Base-by-base conservation (phyloP, 2,329 filamentous ascomycete genomes). In the Aspergillus fumigatiaffinis region DNA sequence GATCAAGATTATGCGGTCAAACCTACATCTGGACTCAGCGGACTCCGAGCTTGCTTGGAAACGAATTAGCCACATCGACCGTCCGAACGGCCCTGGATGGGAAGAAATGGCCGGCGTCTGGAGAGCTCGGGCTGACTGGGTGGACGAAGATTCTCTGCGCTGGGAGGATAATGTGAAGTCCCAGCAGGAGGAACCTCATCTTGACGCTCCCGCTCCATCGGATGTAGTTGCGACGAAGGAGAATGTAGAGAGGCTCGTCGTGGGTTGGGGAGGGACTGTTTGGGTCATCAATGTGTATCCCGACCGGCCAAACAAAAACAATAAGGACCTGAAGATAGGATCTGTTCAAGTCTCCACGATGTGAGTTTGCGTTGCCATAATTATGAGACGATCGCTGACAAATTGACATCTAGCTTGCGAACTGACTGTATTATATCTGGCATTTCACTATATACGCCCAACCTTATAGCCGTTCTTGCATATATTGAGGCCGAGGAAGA, bases 381-480 rank as follows among this genome's bases (percentile, higher is more conserved):
- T 17, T 21, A 38, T 21, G 12, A 10, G 8, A 10, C 7, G 48
- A 72, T 64, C 71, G 61, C 72, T 71, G 49, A 71, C 53, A 12
- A 51, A n/a, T 52, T 12, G 12, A 47, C 26, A n/a, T 26, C 20
- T 63, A 92, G 89, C 76, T 84, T 97, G 76, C 90, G 92, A 69
- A 96, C 94, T 76, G 94, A 99, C 79, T 97, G 94, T 80, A 92
- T 96, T 73, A 91, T 99, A 80, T 96, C 94, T 72, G 94, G 94
- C 68, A 89, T 99, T 75, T 95, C 93, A 63, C 83, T 99, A 76
- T 97, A 97, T 86, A 96, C 92, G 71, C 91, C 91, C 71, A 94
- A 86, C 71, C 82, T 96, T 65, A 83, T 99, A 74, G 84, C 96
- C 67, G 89, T 97, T 68, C 88, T 99, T 77, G 92, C 92, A 70